Evolutionary conservation across 768 basidiomycete species (phyloP).

Genomic region (Rhodosporidiobolus odoratus): DNA sequence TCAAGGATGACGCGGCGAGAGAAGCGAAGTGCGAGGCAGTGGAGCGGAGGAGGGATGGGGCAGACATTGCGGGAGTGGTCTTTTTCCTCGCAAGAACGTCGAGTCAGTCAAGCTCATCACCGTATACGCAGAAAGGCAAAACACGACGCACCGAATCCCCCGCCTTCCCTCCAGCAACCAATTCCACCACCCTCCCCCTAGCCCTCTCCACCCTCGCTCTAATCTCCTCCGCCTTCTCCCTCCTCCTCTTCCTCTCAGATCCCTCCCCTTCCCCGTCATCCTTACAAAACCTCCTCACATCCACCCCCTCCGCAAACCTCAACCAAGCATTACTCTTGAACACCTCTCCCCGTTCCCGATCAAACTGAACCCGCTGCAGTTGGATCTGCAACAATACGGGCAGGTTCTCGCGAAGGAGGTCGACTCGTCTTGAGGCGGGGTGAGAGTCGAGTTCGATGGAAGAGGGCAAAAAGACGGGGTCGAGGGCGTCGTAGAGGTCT

Average conservation of each 20-base stretch:
- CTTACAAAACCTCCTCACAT: conserved; percentile 79
- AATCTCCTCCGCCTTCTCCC: conserved; percentile 66
- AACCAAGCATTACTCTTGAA: conserved; percentile 96
- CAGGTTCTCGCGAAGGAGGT: conserved; percentile 63
- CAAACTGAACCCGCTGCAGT: conserved; percentile 91
- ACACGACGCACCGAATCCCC: conserved; percentile 1
- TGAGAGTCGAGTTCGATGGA: conserved; percentile 73
- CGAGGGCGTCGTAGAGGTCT: conserved; percentile 89
- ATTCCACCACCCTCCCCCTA: conserved; percentile 54
- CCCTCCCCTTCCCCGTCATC: conserved; percentile 57
- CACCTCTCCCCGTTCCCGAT: conserved; percentile 79
- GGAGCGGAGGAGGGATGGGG: conserved; percentile 2
- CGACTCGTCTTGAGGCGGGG: conserved; percentile 80
- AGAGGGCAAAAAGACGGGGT: conserved; percentile 80
- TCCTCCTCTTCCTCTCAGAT: conserved; percentile 62
- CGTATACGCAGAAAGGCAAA: background rate
- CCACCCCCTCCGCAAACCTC: conserved; percentile 76
- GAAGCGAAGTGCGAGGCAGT: conserved; percentile 6
- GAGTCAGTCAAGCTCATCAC: background rate
- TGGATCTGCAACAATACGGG: conserved; percentile 92
- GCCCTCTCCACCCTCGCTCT: conserved; percentile 61
- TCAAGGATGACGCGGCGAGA: background rate
- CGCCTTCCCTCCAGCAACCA: conserved; percentile 1
- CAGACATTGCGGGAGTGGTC: too few species aligned
- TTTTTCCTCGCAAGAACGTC: too few species aligned